These are phyloP conservation scores for Aspergillus baeticus DNA, from an alignment of 495 filamentous ascomycete genomes.

Conservation along the genomic window DNA sequence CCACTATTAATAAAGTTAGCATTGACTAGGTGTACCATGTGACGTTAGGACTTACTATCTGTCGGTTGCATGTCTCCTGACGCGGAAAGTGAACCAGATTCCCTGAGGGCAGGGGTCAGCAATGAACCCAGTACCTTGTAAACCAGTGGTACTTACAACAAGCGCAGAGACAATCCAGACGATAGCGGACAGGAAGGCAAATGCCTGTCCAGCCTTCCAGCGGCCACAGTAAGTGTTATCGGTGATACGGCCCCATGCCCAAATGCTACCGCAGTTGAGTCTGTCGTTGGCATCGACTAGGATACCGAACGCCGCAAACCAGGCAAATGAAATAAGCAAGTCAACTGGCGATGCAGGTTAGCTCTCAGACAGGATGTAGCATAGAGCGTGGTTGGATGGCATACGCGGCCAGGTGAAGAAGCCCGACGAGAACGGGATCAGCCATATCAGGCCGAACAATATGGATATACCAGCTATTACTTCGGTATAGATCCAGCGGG, in stretches of 20 bases:
- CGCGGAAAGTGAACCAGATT: slow-evolving; percentile 45
- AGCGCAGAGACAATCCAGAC: slow-evolving; percentile 63
- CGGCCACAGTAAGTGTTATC: slow-evolving; percentile 47
- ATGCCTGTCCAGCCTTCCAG: slow-evolving; percentile 67
- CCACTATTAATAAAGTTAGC: background rate
- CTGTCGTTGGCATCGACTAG: slow-evolving; percentile 53
- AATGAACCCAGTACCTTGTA: background rate
- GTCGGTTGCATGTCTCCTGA: slow-evolving; percentile 18
- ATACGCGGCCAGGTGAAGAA: slow-evolving; percentile 47
- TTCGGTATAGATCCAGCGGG: slow-evolving; percentile 60
- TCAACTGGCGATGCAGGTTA: slow-evolving; percentile 45
- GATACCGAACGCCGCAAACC: slow-evolving; percentile 65
- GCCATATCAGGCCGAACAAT: slow-evolving; percentile 50
- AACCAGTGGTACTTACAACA: slow-evolving; percentile 33
- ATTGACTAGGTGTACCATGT: background rate
- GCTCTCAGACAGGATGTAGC: background rate
- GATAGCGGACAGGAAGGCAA: slow-evolving; percentile 65
- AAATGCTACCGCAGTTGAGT: slow-evolving; percentile 55
- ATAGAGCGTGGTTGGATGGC: slow-evolving; percentile 7
- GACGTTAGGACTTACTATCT: slow-evolving; percentile 14
- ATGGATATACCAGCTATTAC: slow-evolving; percentile 57
- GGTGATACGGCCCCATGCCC: slow-evolving; percentile 44
- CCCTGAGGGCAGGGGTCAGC: slow-evolving; percentile 24
- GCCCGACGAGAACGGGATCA: slow-evolving; percentile 51
- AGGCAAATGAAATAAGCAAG: slow-evolving; percentile 56